These are phyloP conservation scores for Silene noctiflora DNA, from an alignment of 179 eudicot species.

Conservation along the genomic window DNA sequence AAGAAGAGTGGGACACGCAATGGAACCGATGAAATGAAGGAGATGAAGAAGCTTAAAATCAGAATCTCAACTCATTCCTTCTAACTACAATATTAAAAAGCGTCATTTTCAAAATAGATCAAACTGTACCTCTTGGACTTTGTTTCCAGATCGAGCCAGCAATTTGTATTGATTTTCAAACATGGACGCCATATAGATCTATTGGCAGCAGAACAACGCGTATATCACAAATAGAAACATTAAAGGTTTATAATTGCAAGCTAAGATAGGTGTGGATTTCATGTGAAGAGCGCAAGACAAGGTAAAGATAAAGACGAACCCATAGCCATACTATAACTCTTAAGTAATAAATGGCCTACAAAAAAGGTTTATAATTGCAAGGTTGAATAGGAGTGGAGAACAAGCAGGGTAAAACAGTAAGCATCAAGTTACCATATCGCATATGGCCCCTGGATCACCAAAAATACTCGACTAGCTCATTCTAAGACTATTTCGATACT, in stretches of 20 bases:
- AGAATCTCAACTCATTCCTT: background rate
- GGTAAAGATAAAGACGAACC: background rate
- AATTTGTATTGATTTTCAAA: conserved; percentile 80
- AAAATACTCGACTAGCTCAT: background rate
- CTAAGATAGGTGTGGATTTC: background rate
- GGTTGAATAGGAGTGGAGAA: too few species aligned
- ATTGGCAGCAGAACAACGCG: conserved; percentile 6
- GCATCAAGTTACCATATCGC: background rate
- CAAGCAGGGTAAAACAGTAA: too few species aligned
- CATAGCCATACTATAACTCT: too few species aligned
- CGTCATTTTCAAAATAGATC: background rate
- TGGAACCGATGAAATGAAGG: background rate
- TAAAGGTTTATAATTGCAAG: background rate
- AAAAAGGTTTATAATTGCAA: too few species aligned
- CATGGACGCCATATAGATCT: conserved; percentile 97
- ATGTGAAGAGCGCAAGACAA: background rate
- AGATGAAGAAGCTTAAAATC: background rate
- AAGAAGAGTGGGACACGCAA: too few species aligned
- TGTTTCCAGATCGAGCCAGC: conserved; percentile 90
- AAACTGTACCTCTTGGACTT: conserved; percentile 74
- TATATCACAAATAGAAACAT: background rate
- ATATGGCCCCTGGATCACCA: background rate
- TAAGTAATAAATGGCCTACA: too few species aligned
- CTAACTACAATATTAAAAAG: background rate
- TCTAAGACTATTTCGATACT: background rate